phyloP scores from a whole-genome alignment of 495 filamentous ascomycete species.

The Aspergillus funiculosus region DNA sequence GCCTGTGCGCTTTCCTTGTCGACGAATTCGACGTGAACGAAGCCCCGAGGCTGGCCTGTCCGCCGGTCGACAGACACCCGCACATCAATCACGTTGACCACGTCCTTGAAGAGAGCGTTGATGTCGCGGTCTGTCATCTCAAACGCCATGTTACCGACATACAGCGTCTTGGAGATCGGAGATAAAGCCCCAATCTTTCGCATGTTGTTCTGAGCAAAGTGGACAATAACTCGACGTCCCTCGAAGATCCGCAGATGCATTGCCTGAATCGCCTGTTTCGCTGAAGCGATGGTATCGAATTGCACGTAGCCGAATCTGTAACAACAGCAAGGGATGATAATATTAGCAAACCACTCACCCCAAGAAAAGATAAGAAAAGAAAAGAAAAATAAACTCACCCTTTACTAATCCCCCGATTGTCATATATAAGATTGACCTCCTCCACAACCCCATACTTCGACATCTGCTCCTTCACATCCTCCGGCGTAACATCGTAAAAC shows the following conservation, averaged over 20 bases:
- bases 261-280: constrained; percentile 54
- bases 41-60: constrained; percentile 82
- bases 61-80: constrained; percentile 84
- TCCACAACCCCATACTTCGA: constrained; percentile 58
- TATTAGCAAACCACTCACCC: constrained; percentile 20
- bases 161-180: constrained; percentile 61
- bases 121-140: constrained; percentile 86
- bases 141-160: constrained; percentile 84
- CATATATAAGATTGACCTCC: constrained; percentile 52
- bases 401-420: constrained; percentile 74
- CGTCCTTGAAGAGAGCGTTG: constrained; percentile 68
- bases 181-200: background rate
- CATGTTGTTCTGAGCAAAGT: constrained; percentile 42
- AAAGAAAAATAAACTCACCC: constrained; percentile 58
- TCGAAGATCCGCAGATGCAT: constrained; percentile 68
- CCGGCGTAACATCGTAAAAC: constrained; percentile 71
- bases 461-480: constrained; percentile 63
- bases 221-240: constrained; percentile 67
- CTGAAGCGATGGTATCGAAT: constrained; percentile 53
- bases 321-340: background rate
- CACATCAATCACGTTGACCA: constrained; percentile 71
- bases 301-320: constrained; percentile 73
- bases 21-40: constrained; percentile 82
- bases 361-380: constrained; percentile 5
- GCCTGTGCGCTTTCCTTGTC: constrained; percentile 55